These are phyloP conservation scores for Diaporthe ilicicola DNA, from an alignment of 2,329 filamentous ascomycete species.

Conservation along the genomic window DNA sequence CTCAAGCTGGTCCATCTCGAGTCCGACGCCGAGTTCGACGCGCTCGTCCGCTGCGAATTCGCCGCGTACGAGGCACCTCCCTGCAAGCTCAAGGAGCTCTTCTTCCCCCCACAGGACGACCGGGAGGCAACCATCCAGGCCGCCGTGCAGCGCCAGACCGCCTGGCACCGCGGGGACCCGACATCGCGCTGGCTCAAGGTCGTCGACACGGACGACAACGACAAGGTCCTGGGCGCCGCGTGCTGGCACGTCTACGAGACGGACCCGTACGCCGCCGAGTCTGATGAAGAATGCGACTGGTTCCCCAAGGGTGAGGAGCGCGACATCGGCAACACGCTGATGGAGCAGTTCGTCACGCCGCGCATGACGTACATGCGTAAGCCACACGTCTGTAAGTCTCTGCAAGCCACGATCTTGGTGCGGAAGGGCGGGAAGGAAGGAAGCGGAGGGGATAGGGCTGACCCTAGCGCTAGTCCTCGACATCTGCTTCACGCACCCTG, in stretches of 20 bases:
- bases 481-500: conserved; percentile 21
- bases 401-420: not conserved
- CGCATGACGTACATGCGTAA: conserved; percentile 21
- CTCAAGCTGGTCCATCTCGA: conserved; percentile 10
- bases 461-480: conserved; percentile 17
- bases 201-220: conserved; percentile 6
- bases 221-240: conserved; percentile 1
- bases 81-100: conserved; percentile 16
- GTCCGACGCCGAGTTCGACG: conserved; percentile 18
- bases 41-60: conserved; percentile 1
- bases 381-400: conserved; percentile 23
- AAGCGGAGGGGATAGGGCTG: not conserved
- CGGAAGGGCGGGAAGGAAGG: not conserved
- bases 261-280: conserved; percentile 16
- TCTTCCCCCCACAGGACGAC: not conserved
- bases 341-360: conserved; percentile 20
- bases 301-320: conserved; percentile 22
- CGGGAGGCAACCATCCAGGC: conserved; percentile 8
- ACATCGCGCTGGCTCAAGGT: conserved; percentile 20
- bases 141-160: not conserved
- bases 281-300: conserved; percentile 10
- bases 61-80: not conserved
- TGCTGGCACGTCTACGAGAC: conserved; percentile 21
- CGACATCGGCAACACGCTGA: conserved; percentile 5
- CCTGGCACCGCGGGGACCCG: conserved; percentile 14